Conservation (phyloP, 164 flowering plant genomes). For the Warburgia ugandensis region DNA sequence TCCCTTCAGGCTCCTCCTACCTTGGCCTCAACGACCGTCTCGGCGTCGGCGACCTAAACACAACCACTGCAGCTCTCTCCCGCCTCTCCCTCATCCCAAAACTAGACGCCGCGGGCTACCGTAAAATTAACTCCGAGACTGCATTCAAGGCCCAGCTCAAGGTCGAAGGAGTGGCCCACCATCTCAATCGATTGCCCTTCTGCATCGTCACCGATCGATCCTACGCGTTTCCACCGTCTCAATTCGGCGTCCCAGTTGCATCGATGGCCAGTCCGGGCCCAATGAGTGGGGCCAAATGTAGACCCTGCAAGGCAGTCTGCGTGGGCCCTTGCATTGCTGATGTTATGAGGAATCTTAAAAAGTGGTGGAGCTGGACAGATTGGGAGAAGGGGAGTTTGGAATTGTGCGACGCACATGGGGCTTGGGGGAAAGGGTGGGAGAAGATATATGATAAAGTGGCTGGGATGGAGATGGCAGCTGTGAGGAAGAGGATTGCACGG, state of each 20-base stretch:
- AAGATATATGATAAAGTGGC: conserved; percentile 47
- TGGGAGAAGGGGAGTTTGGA: conserved; percentile 46
- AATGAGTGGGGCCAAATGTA: conserved; percentile 82
- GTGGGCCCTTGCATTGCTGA: conserved; percentile 48
- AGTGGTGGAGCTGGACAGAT: conserved; percentile 82
- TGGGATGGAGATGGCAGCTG: conserved; percentile 36
- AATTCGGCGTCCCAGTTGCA: conserved; percentile 81
- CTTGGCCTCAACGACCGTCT: conserved; percentile 89
- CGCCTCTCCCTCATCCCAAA: conserved; percentile 78
- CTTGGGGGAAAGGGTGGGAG: conserved; percentile 86
- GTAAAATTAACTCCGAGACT: conserved; percentile 73
- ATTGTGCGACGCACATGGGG: conserved; percentile 68
- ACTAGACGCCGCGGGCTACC: conserved; percentile 51
- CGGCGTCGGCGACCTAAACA: conserved; percentile 67
- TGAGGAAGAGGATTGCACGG: conserved; percentile 29
- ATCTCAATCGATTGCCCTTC: conserved; percentile 57
- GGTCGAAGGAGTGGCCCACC: conserved; percentile 30
- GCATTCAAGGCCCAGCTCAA: conserved; percentile 82
- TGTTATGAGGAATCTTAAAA: conserved; percentile 37
- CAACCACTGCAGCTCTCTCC: conserved; percentile 72
- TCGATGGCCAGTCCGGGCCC: conserved; percentile 71
- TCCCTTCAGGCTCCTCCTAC: conserved; percentile 72
- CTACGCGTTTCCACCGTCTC: conserved; percentile 59
- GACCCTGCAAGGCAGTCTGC: conserved; percentile 76
- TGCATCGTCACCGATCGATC: conserved; percentile 68